These are phyloP conservation scores for Schizonepeta tenuifolia DNA, from an alignment of 257 asterid species.

Conservation along the genomic window DNA sequence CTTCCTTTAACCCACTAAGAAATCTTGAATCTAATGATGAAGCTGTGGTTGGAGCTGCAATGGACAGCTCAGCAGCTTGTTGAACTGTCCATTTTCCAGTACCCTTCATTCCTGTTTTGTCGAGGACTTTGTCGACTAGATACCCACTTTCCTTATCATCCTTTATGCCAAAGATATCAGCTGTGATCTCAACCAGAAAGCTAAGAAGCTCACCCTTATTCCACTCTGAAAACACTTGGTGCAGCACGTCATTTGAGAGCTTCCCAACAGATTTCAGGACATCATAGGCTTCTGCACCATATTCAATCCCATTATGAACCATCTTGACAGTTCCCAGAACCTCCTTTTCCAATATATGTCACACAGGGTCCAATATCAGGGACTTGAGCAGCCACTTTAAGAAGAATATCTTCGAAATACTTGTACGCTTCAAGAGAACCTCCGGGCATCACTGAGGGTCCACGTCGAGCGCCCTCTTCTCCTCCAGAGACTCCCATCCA, in stretches of 20 bases:
- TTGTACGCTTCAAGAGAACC: constrained; percentile 69
- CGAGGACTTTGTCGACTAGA: constrained; percentile 74
- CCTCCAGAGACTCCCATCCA: constrained; percentile 87
- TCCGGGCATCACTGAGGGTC: constrained; percentile 82
- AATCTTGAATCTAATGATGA: constrained; percentile 74
- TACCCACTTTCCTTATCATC: constrained; percentile 67
- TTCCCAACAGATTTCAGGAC: constrained; percentile 68
- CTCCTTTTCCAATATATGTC: constrained; percentile 67
- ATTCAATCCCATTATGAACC: constrained; percentile 77
- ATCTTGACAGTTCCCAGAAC: constrained; percentile 78
- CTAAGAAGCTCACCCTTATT: constrained; percentile 76
- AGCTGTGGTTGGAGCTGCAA: constrained; percentile 79
- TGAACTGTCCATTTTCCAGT: constrained; percentile 83
- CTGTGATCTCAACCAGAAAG: constrained; percentile 70
- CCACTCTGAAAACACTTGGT: constrained; percentile 68
- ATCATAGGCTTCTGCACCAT: constrained; percentile 78
- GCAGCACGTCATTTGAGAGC: constrained; percentile 67
- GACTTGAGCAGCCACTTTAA: constrained; percentile 78
- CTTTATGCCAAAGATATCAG: constrained; percentile 70
- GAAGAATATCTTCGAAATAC: constrained; percentile 65
- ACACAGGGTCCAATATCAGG: constrained; percentile 81
- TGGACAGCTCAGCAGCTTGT: constrained; percentile 79
- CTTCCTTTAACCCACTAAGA: constrained; percentile 74
- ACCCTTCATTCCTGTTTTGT: constrained; percentile 84
- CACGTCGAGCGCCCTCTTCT: constrained; percentile 77